Evolutionary conservation across 805 yeast genomes (phyloP).

Genomic region (Naumovozyma dairenensis): DNA sequence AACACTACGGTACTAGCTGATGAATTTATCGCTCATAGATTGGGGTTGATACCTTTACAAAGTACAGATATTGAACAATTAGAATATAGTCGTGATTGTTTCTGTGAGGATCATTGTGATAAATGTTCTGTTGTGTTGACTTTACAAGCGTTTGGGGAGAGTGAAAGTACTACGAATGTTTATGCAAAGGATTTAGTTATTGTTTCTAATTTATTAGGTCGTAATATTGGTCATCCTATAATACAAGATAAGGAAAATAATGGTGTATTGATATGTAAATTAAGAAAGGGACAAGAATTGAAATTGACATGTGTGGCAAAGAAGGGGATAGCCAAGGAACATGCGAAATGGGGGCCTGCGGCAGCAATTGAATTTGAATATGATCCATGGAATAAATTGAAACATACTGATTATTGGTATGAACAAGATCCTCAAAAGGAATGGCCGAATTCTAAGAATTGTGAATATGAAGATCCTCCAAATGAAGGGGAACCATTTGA

Average conservation of each 20-base stretch:
- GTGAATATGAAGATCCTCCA: constrained; percentile 95
- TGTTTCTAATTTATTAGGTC: constrained; percentile 30
- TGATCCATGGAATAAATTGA: constrained; percentile 97
- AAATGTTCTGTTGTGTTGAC: constrained; percentile 85
- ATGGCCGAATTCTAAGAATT: constrained; percentile 86
- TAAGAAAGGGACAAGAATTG: constrained; percentile 87
- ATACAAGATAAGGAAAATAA: constrained; percentile 61
- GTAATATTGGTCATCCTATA: constrained; percentile 73
- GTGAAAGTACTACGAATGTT: constrained; percentile 80
- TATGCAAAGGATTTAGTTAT: constrained; percentile 72
- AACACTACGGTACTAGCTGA: constrained; percentile 95
- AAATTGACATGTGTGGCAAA: constrained; percentile 88
- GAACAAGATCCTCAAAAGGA: constrained; percentile 81
- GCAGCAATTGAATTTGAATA: constrained; percentile 94
- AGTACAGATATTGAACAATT: constrained; percentile 75
- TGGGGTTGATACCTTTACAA: constrained; percentile 85
- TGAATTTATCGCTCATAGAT: constrained; percentile 88
- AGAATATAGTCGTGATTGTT: constrained; percentile 88
- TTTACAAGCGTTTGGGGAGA: constrained; percentile 79
- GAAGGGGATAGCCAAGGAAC: constrained; percentile 95
- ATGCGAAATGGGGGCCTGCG: constrained; percentile 97
- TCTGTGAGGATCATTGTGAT: constrained; percentile 95
- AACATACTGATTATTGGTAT: constrained; percentile 94
- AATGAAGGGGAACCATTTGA: constrained; percentile 80
- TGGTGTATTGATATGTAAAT: constrained; percentile 86